phyloP scores from a whole-genome alignment of 1,284 basidiomycete species.

The Cryptococcus jaspeensis region DNA sequence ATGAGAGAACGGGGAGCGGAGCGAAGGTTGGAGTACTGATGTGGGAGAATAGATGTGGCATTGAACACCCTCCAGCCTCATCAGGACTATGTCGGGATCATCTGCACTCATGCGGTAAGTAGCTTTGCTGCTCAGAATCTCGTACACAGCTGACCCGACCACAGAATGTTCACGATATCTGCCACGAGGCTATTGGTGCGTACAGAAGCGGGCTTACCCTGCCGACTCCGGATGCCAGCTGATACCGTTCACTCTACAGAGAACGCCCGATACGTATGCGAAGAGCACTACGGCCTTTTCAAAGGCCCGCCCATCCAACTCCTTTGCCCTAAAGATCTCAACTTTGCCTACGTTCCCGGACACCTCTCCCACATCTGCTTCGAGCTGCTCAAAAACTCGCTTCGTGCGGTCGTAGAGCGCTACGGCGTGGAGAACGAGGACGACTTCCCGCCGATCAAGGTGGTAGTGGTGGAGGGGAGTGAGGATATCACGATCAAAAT shows the following conservation, averaged over 20 bases:
- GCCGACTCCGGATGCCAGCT: background rate
- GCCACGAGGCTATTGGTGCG: conserved; percentile 83
- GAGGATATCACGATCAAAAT: conserved; percentile 99
- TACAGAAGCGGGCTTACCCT: background rate
- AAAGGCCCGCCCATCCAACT: conserved; percentile 95
- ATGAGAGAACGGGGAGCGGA: no score
- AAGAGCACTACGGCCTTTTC: conserved; percentile 95
- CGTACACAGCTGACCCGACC: conserved; percentile 7
- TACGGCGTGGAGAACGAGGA: conserved; percentile 77
- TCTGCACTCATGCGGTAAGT: conserved; percentile 86
- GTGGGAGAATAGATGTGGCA: conserved; percentile 67
- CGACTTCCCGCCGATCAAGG: conserved; percentile 88
- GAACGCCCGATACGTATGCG: conserved; percentile 96
- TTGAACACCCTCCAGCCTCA: conserved; percentile 86
- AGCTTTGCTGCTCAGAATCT: background rate
- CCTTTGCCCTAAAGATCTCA: conserved; percentile 83
- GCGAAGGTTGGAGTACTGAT: conserved; percentile 4
- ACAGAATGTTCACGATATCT: conserved; percentile 88
- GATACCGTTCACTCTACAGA: conserved; percentile 59
- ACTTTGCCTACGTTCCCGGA: conserved; percentile 94
- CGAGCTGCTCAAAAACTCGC: conserved; percentile 95
- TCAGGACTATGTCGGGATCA: conserved; percentile 93
- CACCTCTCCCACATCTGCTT: conserved; percentile 82
- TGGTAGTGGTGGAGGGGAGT: conserved; percentile 90
- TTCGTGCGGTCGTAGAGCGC: conserved; percentile 93